phyloP scores from a whole-genome alignment of 306 rosid species.

The Cicer arietinum region DNA sequence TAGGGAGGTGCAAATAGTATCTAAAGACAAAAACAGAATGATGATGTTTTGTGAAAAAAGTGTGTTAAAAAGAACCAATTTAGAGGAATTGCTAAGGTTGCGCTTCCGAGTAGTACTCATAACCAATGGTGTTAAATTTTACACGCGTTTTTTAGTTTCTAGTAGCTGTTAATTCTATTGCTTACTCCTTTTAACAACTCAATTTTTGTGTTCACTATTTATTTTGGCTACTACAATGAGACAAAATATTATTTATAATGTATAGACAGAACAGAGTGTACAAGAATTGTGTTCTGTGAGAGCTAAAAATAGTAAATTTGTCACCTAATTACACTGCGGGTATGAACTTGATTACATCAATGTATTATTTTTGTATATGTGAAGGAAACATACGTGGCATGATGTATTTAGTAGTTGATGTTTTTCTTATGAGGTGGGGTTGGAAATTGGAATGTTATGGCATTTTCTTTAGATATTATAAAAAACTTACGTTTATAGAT shows the following conservation, averaged over 20 bases:
- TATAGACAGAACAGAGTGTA: constrained; percentile 1
- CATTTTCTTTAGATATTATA: no score
- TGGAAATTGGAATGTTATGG: background rate
- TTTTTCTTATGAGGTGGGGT: background rate
- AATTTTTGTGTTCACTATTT: constrained; percentile 18
- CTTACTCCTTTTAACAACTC: constrained; percentile 38
- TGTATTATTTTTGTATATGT: background rate
- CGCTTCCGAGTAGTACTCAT: constrained; percentile 35
- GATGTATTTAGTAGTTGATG: background rate
- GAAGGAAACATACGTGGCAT: background rate
- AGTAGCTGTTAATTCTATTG: background rate
- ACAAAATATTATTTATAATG: background rate
- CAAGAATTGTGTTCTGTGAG: background rate
- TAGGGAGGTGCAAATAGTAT: constrained; percentile 1
- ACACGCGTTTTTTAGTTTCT: background rate
- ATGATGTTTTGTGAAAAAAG: background rate
- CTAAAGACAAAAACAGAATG: constrained; percentile 5
- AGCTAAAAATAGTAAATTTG: background rate
- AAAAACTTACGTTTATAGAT: no score
- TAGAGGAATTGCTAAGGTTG: constrained; percentile 33
- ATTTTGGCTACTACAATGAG: background rate
- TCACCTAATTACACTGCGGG: background rate
- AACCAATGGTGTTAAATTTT: constrained; percentile 37
- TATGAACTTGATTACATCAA: background rate
- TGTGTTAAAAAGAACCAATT: constrained; percentile 11